phyloP scores from a whole-genome alignment of 116 monocot genomes.

The Zostera marina region DNA sequence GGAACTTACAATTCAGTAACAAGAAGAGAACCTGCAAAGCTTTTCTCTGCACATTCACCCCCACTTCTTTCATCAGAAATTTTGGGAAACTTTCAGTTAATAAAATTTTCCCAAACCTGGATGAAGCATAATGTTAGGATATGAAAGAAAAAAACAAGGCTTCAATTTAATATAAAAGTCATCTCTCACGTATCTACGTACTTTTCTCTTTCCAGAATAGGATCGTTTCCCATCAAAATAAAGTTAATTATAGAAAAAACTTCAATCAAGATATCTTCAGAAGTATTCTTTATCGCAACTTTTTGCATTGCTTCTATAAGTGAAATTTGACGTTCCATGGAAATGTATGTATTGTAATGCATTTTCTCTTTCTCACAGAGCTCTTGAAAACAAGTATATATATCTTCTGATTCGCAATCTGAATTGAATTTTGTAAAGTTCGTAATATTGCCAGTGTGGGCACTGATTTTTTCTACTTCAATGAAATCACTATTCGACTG shows the following conservation, averaged over 20 bases:
- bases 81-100: slow-evolving; percentile 28
- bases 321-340: slow-evolving; percentile 22
- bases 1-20: slow-evolving; percentile 51
- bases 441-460: background rate
- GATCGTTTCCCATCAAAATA: slow-evolving; percentile 35
- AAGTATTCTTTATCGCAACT: slow-evolving; percentile 14
- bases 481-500: slow-evolving; percentile 9
- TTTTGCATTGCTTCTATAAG: slow-evolving; percentile 29
- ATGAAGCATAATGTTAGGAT: slow-evolving; percentile 2
- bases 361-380: slow-evolving; percentile 1
- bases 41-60: slow-evolving; percentile 37
- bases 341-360: slow-evolving; percentile 6
- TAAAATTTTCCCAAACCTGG: slow-evolving; percentile 45
- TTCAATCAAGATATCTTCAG: slow-evolving; percentile 25
- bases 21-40: slow-evolving; percentile 67
- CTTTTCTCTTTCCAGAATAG: slow-evolving; percentile 48
- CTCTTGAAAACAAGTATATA: slow-evolving; percentile 1
- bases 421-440: background rate
- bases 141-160: slow-evolving; percentile 1
- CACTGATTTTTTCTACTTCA: slow-evolving; percentile 2
- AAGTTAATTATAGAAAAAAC: slow-evolving; percentile 62
- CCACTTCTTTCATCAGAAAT: slow-evolving; percentile 38
- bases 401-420: background rate
- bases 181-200: slow-evolving; percentile 14
- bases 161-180: background rate